phyloP scores from a whole-genome alignment of 2,329 filamentous ascomycete species.

The Ophiocordyceps polyrhachis-furcata region DNA sequence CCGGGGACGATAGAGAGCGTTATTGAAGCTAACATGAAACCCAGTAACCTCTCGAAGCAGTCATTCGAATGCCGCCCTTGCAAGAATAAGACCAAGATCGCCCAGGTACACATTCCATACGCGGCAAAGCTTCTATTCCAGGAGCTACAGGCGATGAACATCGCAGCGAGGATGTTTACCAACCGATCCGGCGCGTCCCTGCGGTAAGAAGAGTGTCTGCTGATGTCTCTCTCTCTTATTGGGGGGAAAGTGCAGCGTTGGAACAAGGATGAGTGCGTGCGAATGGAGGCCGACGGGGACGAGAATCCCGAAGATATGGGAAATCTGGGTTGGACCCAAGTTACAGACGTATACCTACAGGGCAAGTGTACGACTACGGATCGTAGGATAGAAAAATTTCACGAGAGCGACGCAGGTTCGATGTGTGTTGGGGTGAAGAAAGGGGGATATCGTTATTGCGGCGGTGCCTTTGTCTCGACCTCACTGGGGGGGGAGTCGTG shows the following conservation, averaged over 20 bases:
- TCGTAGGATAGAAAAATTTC: conserved; percentile 1
- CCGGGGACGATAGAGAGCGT: not conserved
- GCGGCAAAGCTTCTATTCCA: conserved; percentile 97
- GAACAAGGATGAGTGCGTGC: not conserved
- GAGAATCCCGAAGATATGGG: not conserved
- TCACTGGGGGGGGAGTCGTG: conserved; percentile 14
- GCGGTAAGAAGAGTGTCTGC: conserved; percentile 23
- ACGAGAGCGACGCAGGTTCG: not conserved
- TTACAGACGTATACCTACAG: no score
- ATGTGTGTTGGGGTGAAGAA: not conserved
- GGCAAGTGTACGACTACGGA: conserved; percentile 1
- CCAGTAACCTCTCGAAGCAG: conserved; percentile 79
- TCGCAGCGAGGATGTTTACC: conserved; percentile 93
- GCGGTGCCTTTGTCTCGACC: conserved; percentile 5
- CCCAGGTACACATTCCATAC: conserved; percentile 94
- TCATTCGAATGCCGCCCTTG: conserved; percentile 94
- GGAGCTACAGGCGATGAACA: conserved; percentile 96
- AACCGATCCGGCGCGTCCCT: conserved; percentile 60
- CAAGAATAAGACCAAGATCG: conserved; percentile 98
- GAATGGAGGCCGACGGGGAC: not conserved
- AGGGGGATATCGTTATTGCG: not conserved
- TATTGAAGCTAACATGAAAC: conserved; percentile 13
- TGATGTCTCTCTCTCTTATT: not conserved
- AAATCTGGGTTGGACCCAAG: not conserved
- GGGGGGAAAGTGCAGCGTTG: not conserved